Evolutionary conservation across 225 moss, liverwort and hornwort genomes (phyloP).

Genomic region (Climacium dendroides): DNA sequence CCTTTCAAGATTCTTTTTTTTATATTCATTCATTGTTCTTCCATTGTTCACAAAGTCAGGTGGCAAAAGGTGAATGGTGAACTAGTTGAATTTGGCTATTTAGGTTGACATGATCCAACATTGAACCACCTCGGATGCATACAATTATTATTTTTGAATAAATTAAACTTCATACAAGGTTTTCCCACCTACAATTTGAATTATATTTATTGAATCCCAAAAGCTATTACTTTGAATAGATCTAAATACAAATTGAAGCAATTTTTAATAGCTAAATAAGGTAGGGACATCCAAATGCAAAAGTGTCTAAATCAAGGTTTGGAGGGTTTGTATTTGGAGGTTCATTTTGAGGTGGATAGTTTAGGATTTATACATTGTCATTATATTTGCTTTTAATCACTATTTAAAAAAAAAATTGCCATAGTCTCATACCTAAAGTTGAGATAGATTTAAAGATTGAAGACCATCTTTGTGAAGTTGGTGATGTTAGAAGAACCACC

Average conservation of each 20-base stretch:
- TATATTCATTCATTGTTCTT: not conserved
- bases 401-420: no score
- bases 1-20: not conserved
- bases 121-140: not conserved
- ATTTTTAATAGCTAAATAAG: not conserved
- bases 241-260: not conserved
- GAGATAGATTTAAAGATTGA: not conserved
- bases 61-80: not conserved
- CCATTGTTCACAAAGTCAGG: not conserved
- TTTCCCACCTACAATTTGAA: accelerated
- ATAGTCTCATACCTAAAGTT: accelerated
- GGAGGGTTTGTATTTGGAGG: not conserved
- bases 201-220: not conserved
- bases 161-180: not conserved
- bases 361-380: not conserved
- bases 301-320: not conserved
- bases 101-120: not conserved
- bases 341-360: not conserved
- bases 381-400: not conserved
- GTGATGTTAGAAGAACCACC: not conserved
- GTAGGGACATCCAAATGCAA: not conserved
- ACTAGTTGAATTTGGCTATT: not conserved
- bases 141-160: not conserved
- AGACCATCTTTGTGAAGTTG: not conserved
- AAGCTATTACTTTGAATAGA: not conserved